Percentiles rank a stretch among this genome's conserved stretches.
Evolutionary conservation across 2,329 filamentous ascomycete genomes (phyloP).

Genomic region (Fusarium torulosum): DNA sequence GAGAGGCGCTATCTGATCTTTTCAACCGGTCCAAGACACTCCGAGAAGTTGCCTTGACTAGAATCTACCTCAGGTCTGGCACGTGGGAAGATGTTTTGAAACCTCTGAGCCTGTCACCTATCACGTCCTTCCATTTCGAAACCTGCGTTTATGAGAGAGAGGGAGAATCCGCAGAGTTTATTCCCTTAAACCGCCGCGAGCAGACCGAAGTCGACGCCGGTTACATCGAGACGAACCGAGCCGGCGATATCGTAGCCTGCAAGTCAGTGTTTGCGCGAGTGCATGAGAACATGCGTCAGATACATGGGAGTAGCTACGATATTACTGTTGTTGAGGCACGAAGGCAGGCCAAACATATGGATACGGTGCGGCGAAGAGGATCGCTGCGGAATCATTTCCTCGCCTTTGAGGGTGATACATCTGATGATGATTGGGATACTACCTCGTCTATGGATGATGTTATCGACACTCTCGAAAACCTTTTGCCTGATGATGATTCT

Average conservation of each 20-base stretch:
- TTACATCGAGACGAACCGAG: neutral
- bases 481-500: too few species aligned
- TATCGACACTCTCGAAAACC: too few species aligned
- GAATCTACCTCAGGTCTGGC: neutral
- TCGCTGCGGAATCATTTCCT: neutral
- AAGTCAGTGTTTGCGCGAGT: conserved; percentile 1
- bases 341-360: neutral
- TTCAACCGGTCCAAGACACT: neutral
- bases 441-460: too few species aligned
- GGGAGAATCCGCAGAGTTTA: neutral
- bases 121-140: neutral
- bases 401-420: neutral
- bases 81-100: neutral
- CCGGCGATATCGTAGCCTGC: neutral
- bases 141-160: conserved; percentile 1
- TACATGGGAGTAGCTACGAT: neutral
- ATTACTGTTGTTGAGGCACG: neutral
- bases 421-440: neutral
- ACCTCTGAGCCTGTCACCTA: neutral
- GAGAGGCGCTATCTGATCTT: neutral
- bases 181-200: accelerated
- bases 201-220: neutral
- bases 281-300: neutral
- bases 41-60: neutral
- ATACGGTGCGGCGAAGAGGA: neutral